phyloP scores from a whole-genome alignment of 148 eudicot species.

The Fagopyrum esculentum region DNA sequence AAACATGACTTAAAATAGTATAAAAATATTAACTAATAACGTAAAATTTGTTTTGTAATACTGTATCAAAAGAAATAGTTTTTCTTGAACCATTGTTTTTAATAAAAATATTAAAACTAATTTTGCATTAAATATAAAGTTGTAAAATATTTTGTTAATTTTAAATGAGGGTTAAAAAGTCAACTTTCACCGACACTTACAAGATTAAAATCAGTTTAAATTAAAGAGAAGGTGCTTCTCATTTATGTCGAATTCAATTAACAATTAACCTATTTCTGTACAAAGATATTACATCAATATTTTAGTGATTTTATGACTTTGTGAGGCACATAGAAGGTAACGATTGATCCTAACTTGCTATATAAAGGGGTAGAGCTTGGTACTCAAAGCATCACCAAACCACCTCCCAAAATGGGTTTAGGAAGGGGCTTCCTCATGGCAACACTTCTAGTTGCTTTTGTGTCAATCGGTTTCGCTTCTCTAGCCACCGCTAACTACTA shows the following conservation, averaged over 20 bases:
- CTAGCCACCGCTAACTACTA: not conserved
- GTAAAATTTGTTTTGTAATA: too few species aligned
- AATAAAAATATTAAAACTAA: too few species aligned
- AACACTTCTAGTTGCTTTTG: slow-evolving; percentile 6
- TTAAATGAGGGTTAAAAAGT: too few species aligned
- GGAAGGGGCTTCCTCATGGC: slow-evolving; percentile 4
- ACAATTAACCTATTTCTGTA: not conserved
- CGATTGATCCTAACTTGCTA: not conserved
- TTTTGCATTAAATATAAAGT: too few species aligned
- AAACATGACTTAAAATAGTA: too few species aligned
- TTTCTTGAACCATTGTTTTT: too few species aligned
- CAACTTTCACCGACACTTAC: not conserved
- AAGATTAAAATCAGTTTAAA: not conserved
- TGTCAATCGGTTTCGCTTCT: slow-evolving; percentile 4
- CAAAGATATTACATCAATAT: not conserved
- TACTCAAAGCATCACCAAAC: slow-evolving; percentile 1
- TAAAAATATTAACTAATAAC: too few species aligned
- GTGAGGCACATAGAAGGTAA: not conserved
- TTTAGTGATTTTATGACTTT: not conserved
- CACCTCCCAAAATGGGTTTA: slow-evolving; percentile 1
- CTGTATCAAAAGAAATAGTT: too few species aligned
- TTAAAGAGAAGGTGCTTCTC: not conserved
- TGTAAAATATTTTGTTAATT: too few species aligned
- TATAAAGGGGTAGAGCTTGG: not conserved
- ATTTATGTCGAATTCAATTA: not conserved